Evolutionary conservation across 345 rosid genomes (phyloP).

Genomic region (Eucalyptus microcorys): DNA sequence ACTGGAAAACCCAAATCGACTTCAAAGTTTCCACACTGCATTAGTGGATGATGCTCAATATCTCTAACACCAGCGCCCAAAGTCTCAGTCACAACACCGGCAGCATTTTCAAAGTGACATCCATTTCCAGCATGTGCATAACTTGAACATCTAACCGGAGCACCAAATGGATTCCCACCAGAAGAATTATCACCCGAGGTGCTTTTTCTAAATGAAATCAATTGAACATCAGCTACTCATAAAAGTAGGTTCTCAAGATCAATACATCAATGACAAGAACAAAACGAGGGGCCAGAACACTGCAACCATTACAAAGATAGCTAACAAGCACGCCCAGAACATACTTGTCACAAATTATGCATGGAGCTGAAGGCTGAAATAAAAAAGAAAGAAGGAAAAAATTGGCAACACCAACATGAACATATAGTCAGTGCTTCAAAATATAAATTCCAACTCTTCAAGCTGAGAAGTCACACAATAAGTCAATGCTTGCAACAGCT

Average conservation of each 20-base stretch:
- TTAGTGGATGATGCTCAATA: slow-evolving; percentile 16
- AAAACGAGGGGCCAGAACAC: not conserved
- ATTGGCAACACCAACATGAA: not conserved
- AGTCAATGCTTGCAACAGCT: not conserved
- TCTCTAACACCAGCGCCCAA: slow-evolving; percentile 31
- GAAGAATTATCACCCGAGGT: slow-evolving; percentile 38
- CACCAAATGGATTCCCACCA: slow-evolving; percentile 38
- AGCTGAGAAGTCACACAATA: not conserved
- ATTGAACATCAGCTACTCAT: slow-evolving; percentile 15
- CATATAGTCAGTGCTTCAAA: not conserved
- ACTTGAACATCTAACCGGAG: slow-evolving; percentile 35
- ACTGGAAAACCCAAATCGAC: slow-evolving; percentile 38
- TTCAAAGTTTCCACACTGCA: slow-evolving; percentile 15
- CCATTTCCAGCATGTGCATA: slow-evolving; percentile 27
- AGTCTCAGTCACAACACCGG: slow-evolving; percentile 18
- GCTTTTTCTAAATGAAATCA: slow-evolving; percentile 48
- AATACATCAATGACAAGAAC: not conserved
- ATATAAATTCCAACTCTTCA: not conserved
- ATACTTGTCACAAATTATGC: not conserved
- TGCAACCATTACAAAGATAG: not conserved
- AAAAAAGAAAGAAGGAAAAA: not conserved
- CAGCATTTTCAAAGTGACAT: slow-evolving; percentile 30
- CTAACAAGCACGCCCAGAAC: not conserved
- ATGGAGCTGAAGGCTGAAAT: not conserved
- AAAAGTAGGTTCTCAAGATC: not conserved